Conservation (phyloP, 177 flowering plant species). For the Tripterygium wilfordii region DNA sequence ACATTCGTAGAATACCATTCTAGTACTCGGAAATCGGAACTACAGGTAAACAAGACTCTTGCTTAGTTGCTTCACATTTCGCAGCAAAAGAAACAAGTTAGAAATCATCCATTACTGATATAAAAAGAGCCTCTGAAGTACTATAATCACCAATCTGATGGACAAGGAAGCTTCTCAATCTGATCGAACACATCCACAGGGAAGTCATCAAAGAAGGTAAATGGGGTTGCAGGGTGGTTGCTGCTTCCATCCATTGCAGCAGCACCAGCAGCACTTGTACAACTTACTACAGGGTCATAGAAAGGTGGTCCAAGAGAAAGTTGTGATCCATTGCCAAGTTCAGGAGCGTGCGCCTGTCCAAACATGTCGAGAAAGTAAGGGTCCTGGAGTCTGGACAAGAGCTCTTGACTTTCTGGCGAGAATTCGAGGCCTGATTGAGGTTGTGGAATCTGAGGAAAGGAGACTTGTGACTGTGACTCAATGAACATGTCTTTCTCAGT, state of each 20-base stretch:
- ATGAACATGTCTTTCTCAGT: constrained; percentile 13
- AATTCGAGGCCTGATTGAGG: constrained; percentile 29
- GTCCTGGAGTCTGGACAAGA: constrained; percentile 32
- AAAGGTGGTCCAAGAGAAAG: background rate
- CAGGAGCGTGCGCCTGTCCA: constrained; percentile 17
- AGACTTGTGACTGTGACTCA: constrained; percentile 12
- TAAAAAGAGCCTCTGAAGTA: background rate
- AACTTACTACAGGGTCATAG: background rate
- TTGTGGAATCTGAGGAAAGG: constrained; percentile 27
- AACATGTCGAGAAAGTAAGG: constrained; percentile 31
- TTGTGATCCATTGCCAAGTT: constrained; percentile 4
- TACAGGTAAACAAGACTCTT: too few relatives aligned
- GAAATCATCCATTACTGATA: background rate
- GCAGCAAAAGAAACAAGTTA: background rate
- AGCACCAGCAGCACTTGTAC: background rate
- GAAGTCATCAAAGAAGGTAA: constrained; percentile 2
- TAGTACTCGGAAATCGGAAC: too few relatives aligned
- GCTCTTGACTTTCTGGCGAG: constrained; percentile 38
- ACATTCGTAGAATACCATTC: too few relatives aligned
- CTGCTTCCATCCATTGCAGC: too few relatives aligned
- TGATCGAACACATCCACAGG: constrained; percentile 2
- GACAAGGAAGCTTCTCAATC: constrained; percentile 1
- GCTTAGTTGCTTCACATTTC: too few relatives aligned
- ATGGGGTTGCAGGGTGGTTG: background rate
- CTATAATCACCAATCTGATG: background rate